Evolutionary conservation across 225 moss, liverwort and hornwort species (phyloP), one percentile per base, ranked within the genome.

Genomic region (Climacium dendroides): DNA sequence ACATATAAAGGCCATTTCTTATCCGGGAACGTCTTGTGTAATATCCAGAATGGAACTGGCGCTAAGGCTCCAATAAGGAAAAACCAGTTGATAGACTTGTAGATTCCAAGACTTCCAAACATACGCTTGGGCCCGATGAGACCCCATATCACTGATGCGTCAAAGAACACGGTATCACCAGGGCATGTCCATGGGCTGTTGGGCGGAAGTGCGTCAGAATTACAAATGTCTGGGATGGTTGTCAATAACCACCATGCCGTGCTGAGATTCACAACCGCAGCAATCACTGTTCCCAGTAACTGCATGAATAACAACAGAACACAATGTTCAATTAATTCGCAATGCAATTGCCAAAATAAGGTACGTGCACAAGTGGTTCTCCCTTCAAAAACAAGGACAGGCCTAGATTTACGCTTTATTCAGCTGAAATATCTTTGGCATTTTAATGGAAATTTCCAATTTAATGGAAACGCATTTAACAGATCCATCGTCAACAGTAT

Each of bases 111-210:
- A 11, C 18, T 83, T 28, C 96, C 96, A 62, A 96, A 96, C 85
- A 96, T 95, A 28, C 95, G 90, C 84, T 88, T 93, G 8, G 96
- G 96, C 13, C 96, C 96, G 48, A 96, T 88, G 13, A 96, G 94
- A n/a, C 96, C 96, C 96, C 96, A 96, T 79, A 95, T 94, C 64
- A 97, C 96, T 29, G 96, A 95, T 67, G 96, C 96, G 65, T 95
- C 96, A 60, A 83, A 96, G 89, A 96, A 97, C 11, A 95, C 92
- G 19, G 89, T 89, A 47, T 91, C 95, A 20, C 80, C 13, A 34
- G 95, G 96, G 74, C 96, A 96, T 11, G 95, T 95, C 96, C 96
- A 96, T 3, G 95, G 95, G 89, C 96, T 95, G 54, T 62, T 70
- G 25, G 84, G 4, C 65, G 94, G 93, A 43, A 96, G 91, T 6